These are phyloP conservation scores for Hymenoscyphus linearis DNA, from an alignment of 2,329 filamentous ascomycete genomes.

Conservation along the genomic window DNA sequence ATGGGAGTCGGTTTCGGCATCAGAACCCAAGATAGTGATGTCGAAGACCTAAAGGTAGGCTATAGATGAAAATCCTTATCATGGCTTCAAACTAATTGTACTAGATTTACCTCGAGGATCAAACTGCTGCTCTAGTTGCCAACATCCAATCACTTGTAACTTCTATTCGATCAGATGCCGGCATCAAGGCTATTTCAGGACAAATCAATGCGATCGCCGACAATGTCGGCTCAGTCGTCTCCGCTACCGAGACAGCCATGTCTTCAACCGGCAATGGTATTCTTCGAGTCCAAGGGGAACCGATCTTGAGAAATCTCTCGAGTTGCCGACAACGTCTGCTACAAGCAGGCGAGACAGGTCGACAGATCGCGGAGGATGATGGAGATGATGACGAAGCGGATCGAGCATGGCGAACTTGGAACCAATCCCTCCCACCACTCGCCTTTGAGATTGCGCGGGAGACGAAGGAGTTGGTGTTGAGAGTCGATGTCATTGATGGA, in stretches of 20 bases:
- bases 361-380: slow-evolving; percentile 50
- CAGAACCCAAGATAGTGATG: slow-evolving; percentile 39
- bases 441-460: slow-evolving; percentile 83
- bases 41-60: slow-evolving; percentile 58
- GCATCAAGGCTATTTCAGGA: slow-evolving; percentile 59
- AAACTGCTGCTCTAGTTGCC: slow-evolving; percentile 72
- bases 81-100: slow-evolving; percentile 20
- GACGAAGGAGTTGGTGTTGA: slow-evolving; percentile 65
- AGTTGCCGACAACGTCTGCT: slow-evolving; percentile 61
- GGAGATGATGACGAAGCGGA: slow-evolving; percentile 48
- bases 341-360: slow-evolving; percentile 56
- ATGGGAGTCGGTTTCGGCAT: slow-evolving; percentile 38
- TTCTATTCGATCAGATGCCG: slow-evolving; percentile 60
- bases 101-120: slow-evolving; percentile 74
- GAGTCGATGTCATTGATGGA: slow-evolving; percentile 37
- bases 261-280: slow-evolving; percentile 46
- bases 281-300: slow-evolving; percentile 44
- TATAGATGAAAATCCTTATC: neutral
- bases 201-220: slow-evolving; percentile 66
- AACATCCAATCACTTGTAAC: slow-evolving; percentile 77
- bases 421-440: slow-evolving; percentile 69
- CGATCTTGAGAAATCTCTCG: slow-evolving; percentile 51
- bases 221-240: slow-evolving; percentile 65
- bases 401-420: slow-evolving; percentile 56
- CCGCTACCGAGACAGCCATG: slow-evolving; percentile 55